Percentiles rank a stretch among this genome's conserved stretches.
phyloP scores from a whole-genome alignment of 345 rosid genomes.

The Balakata baccata region DNA sequence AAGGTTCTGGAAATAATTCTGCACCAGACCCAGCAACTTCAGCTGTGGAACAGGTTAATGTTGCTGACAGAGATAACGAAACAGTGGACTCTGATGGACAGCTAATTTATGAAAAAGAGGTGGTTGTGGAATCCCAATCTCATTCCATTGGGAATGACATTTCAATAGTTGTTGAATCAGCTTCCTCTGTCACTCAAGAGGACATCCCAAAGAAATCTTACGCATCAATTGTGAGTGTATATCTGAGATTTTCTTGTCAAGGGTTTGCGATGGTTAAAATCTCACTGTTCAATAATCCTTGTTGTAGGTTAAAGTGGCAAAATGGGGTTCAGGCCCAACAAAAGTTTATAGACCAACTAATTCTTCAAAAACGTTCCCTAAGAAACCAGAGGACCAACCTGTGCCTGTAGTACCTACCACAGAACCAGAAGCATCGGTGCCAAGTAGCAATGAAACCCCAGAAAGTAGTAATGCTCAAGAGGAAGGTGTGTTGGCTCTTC shows the following conservation, averaged over 20 bases:
- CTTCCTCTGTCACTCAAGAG: conserved; percentile 13
- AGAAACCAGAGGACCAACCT: conserved; percentile 16
- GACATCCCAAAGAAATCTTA: conserved; percentile 30
- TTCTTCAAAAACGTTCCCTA: conserved; percentile 13
- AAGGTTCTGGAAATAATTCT: no score
- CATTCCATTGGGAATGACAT: conserved; percentile 9
- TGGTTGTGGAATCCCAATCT: conserved; percentile 17
- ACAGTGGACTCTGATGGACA: conserved; percentile 6
- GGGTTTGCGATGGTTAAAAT: neutral
- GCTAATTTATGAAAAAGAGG: conserved; percentile 14
- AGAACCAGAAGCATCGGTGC: conserved; percentile 21
- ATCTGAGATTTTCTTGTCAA: neutral
- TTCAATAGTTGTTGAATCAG: conserved; percentile 20
- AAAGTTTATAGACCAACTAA: conserved; percentile 22
- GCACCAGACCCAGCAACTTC: conserved; percentile 10
- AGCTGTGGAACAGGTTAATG: conserved; percentile 15
- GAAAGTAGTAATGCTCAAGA: conserved; percentile 14
- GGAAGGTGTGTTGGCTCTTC: conserved; percentile 19
- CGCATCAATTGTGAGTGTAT: conserved; percentile 33
- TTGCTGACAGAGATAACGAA: conserved; percentile 10
- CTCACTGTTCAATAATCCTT: neutral
- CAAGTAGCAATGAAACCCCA: conserved; percentile 19
- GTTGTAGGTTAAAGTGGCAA: conserved; percentile 23
- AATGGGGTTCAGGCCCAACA: conserved; percentile 17
- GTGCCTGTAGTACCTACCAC: conserved; percentile 11